A percentile compares a stretch with the other conserved stretches of the same genome.
Evolutionary conservation across 208 protist genomes (phyloP).

Genomic region (Willaertia magna): DNA sequence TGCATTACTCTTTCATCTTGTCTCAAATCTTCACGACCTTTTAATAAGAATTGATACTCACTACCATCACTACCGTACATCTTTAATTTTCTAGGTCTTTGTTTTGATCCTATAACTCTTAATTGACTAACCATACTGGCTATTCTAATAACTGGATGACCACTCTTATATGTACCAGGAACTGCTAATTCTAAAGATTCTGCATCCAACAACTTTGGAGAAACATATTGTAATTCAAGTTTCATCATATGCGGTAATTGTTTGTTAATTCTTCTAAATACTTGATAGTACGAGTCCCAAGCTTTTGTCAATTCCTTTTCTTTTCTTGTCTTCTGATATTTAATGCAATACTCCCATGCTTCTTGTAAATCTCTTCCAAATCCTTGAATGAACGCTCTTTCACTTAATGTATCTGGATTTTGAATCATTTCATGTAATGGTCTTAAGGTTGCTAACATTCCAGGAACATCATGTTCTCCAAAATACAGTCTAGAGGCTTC

Average conservation of each 20-base stretch:
- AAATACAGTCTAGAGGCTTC: slow-evolving; percentile 85
- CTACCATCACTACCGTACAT: slow-evolving; percentile 84
- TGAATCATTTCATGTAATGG: slow-evolving; percentile 83
- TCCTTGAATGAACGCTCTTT: slow-evolving; percentile 78
- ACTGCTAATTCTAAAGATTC: slow-evolving; percentile 88
- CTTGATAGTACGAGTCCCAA: slow-evolving; percentile 85
- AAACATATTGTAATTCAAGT: slow-evolving; percentile 88
- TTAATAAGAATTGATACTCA: slow-evolving; percentile 93
- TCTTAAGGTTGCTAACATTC: slow-evolving; percentile 72
- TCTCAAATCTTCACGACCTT: slow-evolving; percentile 93
- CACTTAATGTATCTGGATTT: slow-evolving; percentile 72
- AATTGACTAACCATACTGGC: slow-evolving; percentile 73
- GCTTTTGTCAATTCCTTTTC: slow-evolving; percentile 80
- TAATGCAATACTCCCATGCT: slow-evolving; percentile 47
- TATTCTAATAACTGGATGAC: slow-evolving; percentile 78
- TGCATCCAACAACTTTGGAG: slow-evolving; percentile 76
- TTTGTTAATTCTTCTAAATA: slow-evolving; percentile 83
- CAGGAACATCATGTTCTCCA: slow-evolving; percentile 76
- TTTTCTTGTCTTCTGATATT: slow-evolving; percentile 56
- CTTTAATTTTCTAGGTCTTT: slow-evolving; percentile 92
- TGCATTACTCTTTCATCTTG: slow-evolving; percentile 99
- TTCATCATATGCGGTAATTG: slow-evolving; percentile 84
- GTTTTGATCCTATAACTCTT: slow-evolving; percentile 95
- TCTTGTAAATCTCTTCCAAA: slow-evolving; percentile 64
- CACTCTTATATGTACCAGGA: slow-evolving; percentile 83